Conservation (phyloP, 495 filamentous ascomycete genomes). For the Tetracladium marchalianum region DNA sequence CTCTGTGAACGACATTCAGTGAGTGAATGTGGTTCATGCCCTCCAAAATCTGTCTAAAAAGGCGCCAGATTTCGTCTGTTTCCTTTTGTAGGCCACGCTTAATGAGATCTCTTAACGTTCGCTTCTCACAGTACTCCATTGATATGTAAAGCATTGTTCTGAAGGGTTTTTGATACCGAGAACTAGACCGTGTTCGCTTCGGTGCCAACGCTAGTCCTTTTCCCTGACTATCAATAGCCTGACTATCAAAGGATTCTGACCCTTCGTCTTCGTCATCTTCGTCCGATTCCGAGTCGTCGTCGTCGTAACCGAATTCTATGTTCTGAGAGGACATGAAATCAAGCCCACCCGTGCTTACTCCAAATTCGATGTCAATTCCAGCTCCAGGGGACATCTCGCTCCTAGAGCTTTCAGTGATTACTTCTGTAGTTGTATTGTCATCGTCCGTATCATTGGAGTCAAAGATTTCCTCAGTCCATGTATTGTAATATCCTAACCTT, state of each 20-base stretch:
- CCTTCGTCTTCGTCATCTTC: slow-evolving; percentile 29
- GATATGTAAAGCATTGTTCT: slow-evolving; percentile 60
- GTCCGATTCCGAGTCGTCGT: slow-evolving; percentile 42
- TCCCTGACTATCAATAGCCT: slow-evolving; percentile 1
- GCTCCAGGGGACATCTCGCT: slow-evolving; percentile 23
- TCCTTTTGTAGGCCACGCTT: slow-evolving; percentile 62
- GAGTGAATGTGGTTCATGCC: slow-evolving; percentile 85
- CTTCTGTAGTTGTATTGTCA: slow-evolving; percentile 44
- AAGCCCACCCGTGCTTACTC: slow-evolving; percentile 66
- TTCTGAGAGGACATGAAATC: slow-evolving; percentile 87
- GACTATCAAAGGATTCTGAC: slow-evolving; percentile 20
- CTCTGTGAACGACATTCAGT: slow-evolving; percentile 87
- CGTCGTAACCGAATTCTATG: slow-evolving; percentile 70
- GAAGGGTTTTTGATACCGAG: slow-evolving; percentile 14
- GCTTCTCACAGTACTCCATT: slow-evolving; percentile 98
- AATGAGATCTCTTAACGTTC: slow-evolving; percentile 88
- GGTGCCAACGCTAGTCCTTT: slow-evolving; percentile 9
- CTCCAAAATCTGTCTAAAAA: slow-evolving; percentile 87
- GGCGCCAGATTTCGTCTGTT: slow-evolving; percentile 70
- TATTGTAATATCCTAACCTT: slow-evolving; percentile 65
- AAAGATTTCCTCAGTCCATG: slow-evolving; percentile 72
- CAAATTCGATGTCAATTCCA: slow-evolving; percentile 51
- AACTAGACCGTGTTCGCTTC: slow-evolving; percentile 15
- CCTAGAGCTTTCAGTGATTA: slow-evolving; percentile 23
- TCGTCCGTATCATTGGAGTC: slow-evolving; percentile 50